Percentiles rank a stretch among this genome's conserved stretches.
phyloP scores from a whole-genome alignment of 2,329 filamentous ascomycete genomes.

The Cladobotryum mycophilum region DNA sequence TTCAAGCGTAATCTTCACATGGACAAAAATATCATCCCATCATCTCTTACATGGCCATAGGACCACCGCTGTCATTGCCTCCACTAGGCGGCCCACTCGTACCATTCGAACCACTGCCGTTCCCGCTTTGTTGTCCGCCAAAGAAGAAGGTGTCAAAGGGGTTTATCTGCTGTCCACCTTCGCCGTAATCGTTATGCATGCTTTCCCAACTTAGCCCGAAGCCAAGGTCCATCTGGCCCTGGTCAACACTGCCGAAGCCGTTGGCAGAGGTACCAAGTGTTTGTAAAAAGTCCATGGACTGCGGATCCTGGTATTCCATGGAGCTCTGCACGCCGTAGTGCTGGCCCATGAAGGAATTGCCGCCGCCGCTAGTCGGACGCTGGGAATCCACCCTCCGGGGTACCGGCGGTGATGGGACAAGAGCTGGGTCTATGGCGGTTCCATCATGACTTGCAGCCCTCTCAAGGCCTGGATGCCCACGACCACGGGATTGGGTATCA shows the following conservation, averaged over 20 bases:
- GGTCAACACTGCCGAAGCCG: constrained; percentile 28
- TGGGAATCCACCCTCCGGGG: constrained; percentile 32
- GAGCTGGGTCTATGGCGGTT: constrained; percentile 33
- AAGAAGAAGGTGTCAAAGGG: constrained; percentile 71
- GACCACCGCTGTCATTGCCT: too few species aligned
- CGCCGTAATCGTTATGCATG: constrained; percentile 56
- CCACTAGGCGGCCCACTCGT: too few species aligned
- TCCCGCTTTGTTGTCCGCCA: constrained; percentile 42
- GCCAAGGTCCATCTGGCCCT: constrained; percentile 55
- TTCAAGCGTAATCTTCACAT: too few species aligned
- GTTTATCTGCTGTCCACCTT: constrained; percentile 55
- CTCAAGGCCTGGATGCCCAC: constrained; percentile 26
- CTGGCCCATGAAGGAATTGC: constrained; percentile 25
- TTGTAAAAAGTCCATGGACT: constrained; percentile 49
- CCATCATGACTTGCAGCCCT: constrained; percentile 23
- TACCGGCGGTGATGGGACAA: constrained; percentile 40
- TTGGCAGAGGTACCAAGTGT: constrained; percentile 32
- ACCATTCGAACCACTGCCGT: constrained; percentile 12
- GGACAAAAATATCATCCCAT: too few species aligned
- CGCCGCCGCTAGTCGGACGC: constrained; percentile 19
- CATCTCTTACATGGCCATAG: too few species aligned
- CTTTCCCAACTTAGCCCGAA: constrained; percentile 61
- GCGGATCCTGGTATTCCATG: constrained; percentile 41
- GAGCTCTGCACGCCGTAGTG: constrained; percentile 28
- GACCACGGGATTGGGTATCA: constrained; percentile 25